Evolutionary conservation across 2,329 filamentous ascomycete species (phyloP), one percentile per base, ranked within the genome.

Genomic region (Ascochyta rabiei): DNA sequence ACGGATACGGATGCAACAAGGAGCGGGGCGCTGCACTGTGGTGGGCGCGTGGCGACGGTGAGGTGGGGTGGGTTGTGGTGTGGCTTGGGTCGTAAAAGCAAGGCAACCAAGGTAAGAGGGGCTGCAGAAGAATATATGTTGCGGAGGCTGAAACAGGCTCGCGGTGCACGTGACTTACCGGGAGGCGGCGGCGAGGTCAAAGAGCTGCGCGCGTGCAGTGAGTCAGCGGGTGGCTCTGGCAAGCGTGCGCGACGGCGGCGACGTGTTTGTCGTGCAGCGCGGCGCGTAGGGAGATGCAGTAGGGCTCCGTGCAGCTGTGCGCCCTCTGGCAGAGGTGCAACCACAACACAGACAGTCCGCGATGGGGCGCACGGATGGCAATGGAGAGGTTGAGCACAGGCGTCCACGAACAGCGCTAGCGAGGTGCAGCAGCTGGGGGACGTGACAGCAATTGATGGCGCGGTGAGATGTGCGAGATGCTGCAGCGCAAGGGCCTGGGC

Each of bases 161-260:
- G 13, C 5, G 31, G 24, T 34, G 35, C 70, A 73, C 67, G 71
- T 72, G 71, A 73, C 64, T 67, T 70, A 71, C 68, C 60, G 60
- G 60, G 64, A 58, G 67, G 68, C 64, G 67, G 64, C 64, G 64
- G 63, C 60, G 62, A 61, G 56, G 39, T 56, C 56, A 61, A 63
- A 53, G 51, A 35, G 33, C 48, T 39, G 57, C 52, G 52, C 43
- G 61, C 53, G 57, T 28, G 50, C 31, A 63, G 63, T 72, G 69
- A 72, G 63, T 71, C 68, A 70, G 62, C 59, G 16, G 16, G 33
- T 44, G 10, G 28, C 50, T 19, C 24, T 13, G 48, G 23, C 54
- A 45, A 28, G 21, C 41, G 48, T 51, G 53, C 58, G 60, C 50
- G 60, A 55, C 61, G 60, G 68, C 67, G 63, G 50, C 66, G 59